Percentiles rank a stretch among this genome's conserved stretches.
Evolutionary conservation across 495 filamentous ascomycete genomes (phyloP).

Genomic region (Penicillium canariense): DNA sequence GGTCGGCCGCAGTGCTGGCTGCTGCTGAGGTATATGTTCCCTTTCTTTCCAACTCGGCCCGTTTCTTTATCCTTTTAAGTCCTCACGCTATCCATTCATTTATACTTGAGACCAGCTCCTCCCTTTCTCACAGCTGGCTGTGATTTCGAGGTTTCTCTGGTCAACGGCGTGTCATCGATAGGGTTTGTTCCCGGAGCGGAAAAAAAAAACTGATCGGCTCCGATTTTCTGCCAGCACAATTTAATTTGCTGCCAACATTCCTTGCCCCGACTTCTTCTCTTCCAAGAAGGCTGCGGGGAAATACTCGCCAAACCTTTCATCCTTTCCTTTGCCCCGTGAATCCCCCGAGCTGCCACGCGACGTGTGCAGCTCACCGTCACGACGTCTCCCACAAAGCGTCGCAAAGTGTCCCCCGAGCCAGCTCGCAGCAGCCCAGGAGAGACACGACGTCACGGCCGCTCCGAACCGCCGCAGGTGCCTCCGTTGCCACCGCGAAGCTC

Average conservation of each 20-base stretch:
- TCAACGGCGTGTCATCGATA: conserved; percentile 2
- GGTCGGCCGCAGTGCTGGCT: no score
- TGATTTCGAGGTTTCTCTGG: neutral
- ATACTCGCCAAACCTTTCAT: conserved; percentile 1
- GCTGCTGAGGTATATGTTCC: neutral
- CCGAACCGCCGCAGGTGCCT: conserved; percentile 26
- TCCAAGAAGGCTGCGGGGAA: conserved; percentile 5
- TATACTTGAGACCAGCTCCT: neutral
- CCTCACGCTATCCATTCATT: neutral
- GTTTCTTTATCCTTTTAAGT: neutral
- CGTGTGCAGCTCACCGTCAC: conserved; percentile 74
- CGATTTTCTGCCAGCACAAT: conserved; percentile 25
- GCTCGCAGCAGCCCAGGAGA: conserved; percentile 44
- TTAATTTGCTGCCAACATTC: conserved; percentile 5
- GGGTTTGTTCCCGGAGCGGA: conserved; percentile 15
- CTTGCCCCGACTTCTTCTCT: conserved; percentile 12
- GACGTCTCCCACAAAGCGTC: conserved; percentile 90
- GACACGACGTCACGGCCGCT: conserved; percentile 41
- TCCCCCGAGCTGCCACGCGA: conserved; percentile 48
- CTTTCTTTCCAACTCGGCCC: no score
- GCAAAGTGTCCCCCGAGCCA: conserved; percentile 65
- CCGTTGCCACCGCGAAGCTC: conserved; percentile 27
- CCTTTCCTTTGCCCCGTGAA: conserved; percentile 10
- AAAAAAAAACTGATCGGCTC: conserved; percentile 18
- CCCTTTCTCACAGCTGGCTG: neutral